Evolutionary conservation across 2,329 filamentous ascomycete genomes (phyloP).

Genomic region (Colletotrichum theobromicola): DNA sequence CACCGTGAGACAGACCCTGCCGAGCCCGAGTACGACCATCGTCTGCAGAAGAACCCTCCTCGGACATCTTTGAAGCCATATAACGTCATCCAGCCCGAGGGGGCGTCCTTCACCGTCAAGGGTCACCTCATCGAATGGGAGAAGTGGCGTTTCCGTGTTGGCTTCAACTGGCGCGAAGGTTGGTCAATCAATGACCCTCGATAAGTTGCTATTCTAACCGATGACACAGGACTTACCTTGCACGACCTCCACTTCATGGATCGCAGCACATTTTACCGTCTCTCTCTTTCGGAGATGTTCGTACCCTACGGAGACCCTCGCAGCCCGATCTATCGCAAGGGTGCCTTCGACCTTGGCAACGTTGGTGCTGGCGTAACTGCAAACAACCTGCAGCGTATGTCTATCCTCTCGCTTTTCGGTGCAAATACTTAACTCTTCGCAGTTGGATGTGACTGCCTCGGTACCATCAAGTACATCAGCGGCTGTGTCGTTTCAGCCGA

Average conservation of each 20-base stretch:
- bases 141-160: conserved; percentile 61
- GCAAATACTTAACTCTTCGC: accelerated
- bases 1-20: background rate
- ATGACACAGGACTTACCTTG: conserved; percentile 39
- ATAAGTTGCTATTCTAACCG: background rate
- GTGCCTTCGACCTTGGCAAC: conserved; percentile 72
- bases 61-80: conserved; percentile 38
- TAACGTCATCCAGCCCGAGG: conserved; percentile 40
- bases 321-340: conserved; percentile 68
- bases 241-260: conserved; percentile 67
- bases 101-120: conserved; percentile 33
- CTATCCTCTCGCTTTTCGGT: accelerated
- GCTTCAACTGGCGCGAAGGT: conserved; percentile 62
- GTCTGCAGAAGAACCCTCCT: conserved; percentile 25
- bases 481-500: conserved; percentile 61
- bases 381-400: conserved; percentile 56
- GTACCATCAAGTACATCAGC: conserved; percentile 59
- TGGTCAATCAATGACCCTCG: background rate
- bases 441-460: conserved; percentile 33
- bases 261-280: conserved; percentile 63
- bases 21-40: conserved; percentile 33
- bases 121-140: conserved; percentile 26
- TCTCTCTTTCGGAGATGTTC: conserved; percentile 67
- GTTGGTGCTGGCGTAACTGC: conserved; percentile 68
- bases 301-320: conserved; percentile 69